Evolutionary conservation across 345 rosid genomes (phyloP).

Genomic region (Noccaea bulbosa): DNA sequence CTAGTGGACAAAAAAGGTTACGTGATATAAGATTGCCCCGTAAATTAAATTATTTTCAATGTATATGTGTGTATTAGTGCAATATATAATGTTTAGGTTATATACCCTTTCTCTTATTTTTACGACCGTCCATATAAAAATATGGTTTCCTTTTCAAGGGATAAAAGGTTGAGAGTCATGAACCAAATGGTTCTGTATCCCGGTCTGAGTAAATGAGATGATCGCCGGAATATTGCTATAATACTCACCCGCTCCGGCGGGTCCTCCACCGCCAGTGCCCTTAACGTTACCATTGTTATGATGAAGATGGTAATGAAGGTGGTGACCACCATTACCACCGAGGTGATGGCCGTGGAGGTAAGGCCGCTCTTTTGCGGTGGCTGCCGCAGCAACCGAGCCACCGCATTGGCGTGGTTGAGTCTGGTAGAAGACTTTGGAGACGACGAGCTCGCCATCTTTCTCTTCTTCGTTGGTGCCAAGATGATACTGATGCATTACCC

Average conservation of each 20-base stretch:
- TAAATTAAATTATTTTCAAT: conserved; percentile 30
- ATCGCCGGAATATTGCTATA: conserved; percentile 54
- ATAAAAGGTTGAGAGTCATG: conserved; percentile 68
- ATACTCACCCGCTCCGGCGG: conserved; percentile 50
- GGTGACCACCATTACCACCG: conserved; percentile 39
- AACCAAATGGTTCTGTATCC: conserved; percentile 64
- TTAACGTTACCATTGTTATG: conserved; percentile 45
- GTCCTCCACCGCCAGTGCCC: conserved; percentile 39
- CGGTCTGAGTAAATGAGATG: conserved; percentile 70
- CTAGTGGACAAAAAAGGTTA: conserved; percentile 12
- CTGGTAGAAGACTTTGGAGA: conserved; percentile 93
- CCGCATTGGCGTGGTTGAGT: conserved; percentile 98
- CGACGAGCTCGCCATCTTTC: conserved; percentile 93
- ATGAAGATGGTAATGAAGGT: conserved; percentile 46
- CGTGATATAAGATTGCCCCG: conserved; percentile 3
- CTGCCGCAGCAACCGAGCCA: conserved; percentile 34
- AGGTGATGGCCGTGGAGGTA: conserved; percentile 31
- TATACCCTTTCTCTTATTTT: conserved; percentile 32
- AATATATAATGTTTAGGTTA: conserved; percentile 1
- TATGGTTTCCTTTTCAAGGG: conserved; percentile 44
- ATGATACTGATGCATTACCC: conserved; percentile 99
- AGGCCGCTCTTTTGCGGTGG: conserved; percentile 42
- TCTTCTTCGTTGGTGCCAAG: conserved; percentile 90
- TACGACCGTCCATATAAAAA: conserved; percentile 4
- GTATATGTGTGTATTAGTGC: conserved; percentile 10